Evolutionary conservation across 106 monocot species (phyloP).

Genomic region (Dactylorhiza incarnata): DNA sequence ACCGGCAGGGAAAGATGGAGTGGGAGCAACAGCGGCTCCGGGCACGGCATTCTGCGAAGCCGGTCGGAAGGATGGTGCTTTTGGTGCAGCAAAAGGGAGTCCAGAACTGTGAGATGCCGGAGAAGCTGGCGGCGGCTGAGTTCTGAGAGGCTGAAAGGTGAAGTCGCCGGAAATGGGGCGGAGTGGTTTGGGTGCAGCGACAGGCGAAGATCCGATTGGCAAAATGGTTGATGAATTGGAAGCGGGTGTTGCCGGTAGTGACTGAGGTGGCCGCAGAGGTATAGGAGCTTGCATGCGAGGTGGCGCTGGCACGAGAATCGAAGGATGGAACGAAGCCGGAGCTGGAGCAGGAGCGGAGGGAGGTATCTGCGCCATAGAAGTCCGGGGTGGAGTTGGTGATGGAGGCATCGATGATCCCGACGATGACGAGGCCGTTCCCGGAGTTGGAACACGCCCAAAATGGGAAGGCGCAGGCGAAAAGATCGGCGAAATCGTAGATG

Average conservation of each 20-base stretch:
- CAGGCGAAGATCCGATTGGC: slow-evolving; percentile 6
- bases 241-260: slow-evolving; percentile 8
- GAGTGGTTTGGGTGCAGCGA: slow-evolving; percentile 29
- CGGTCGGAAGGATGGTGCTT: slow-evolving; percentile 44
- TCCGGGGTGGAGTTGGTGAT: slow-evolving; percentile 2
- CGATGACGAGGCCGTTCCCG: slow-evolving; percentile 6
- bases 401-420: slow-evolving; percentile 10
- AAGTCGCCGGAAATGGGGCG: slow-evolving; percentile 55
- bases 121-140: slow-evolving; percentile 20
- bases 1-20: slow-evolving; percentile 11
- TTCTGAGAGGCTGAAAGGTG: slow-evolving; percentile 64
- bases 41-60: slow-evolving; percentile 18
- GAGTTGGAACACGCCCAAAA: slow-evolving; percentile 7
- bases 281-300: slow-evolving; percentile 9
- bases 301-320: slow-evolving; percentile 3
- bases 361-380: slow-evolving; percentile 9
- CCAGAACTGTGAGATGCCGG: slow-evolving; percentile 9
- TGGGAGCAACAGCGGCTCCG: slow-evolving; percentile 1
- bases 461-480: slow-evolving; percentile 18
- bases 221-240: slow-evolving; percentile 12
- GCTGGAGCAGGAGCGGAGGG: background rate
- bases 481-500: slow-evolving; percentile 8
- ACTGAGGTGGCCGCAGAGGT: slow-evolving; percentile 16
- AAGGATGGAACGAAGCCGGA: slow-evolving; percentile 13
- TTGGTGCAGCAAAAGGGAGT: slow-evolving; percentile 13